A percentile compares a stretch with the other conserved stretches of the same genome.
phyloP scores from a whole-genome alignment of 2,329 filamentous ascomycete species.

The Neospermospora avenae region DNA sequence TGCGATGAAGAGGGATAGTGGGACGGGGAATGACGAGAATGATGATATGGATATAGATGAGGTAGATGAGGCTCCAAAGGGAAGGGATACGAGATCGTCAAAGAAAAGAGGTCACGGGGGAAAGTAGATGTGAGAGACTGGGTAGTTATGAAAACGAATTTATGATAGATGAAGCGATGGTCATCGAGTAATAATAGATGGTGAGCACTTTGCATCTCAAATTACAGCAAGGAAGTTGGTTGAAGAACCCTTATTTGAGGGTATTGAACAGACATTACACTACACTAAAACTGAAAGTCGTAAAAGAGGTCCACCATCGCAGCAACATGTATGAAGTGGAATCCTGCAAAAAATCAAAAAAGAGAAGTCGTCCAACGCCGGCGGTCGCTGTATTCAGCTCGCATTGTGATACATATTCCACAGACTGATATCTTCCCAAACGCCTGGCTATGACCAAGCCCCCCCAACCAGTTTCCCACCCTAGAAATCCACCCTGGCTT shows the following conservation, averaged over 20 bases:
- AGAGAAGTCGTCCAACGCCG: slow-evolving; percentile 3
- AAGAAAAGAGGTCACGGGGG: slow-evolving; percentile 45
- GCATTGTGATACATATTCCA: neutral
- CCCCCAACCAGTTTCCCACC: neutral
- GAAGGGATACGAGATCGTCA: slow-evolving; percentile 48
- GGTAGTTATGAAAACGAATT: neutral
- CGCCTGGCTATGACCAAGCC: slow-evolving; percentile 1
- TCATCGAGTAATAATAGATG: neutral
- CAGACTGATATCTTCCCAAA: neutral
- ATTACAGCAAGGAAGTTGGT: neutral
- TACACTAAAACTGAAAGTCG: neutral
- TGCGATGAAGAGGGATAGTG: slow-evolving; percentile 23
- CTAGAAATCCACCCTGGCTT: neutral
- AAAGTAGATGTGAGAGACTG: slow-evolving; percentile 1
- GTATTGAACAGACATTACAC: slow-evolving; percentile 9
- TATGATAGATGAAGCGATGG: neutral
- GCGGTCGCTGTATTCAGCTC: neutral
- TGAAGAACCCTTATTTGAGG: neutral
- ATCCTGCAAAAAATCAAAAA: neutral
- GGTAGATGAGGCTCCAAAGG: slow-evolving; percentile 46
- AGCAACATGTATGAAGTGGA: neutral
- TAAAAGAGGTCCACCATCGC: neutral
- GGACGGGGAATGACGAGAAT: slow-evolving; percentile 53
- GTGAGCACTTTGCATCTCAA: slow-evolving; percentile 9
- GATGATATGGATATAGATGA: slow-evolving; percentile 39